Evolutionary conservation across 1,284 basidiomycete genomes (phyloP).

Genomic region (Boletellus dicymbophilus): DNA sequence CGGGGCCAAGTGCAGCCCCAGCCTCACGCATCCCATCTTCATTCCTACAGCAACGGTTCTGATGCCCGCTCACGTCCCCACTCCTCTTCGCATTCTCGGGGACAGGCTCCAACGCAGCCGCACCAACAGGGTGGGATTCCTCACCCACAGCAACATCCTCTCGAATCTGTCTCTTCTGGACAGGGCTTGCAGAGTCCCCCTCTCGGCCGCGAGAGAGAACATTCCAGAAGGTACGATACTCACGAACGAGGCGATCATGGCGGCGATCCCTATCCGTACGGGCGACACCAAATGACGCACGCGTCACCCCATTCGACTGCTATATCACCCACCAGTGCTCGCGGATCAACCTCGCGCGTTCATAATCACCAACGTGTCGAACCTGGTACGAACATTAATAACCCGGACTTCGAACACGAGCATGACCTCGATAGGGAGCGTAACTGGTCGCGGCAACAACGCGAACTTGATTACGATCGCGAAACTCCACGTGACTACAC

Average conservation of each 20-base stretch:
- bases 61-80: conserved; percentile 45
- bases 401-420: conserved; percentile 45
- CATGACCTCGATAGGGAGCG: conserved; percentile 43
- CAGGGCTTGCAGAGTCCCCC: conserved; percentile 52
- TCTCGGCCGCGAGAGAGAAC: conserved; percentile 45
- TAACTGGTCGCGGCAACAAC: conserved; percentile 48
- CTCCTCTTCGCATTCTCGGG: conserved; percentile 46
- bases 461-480: conserved; percentile 48
- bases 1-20: conserved; percentile 40
- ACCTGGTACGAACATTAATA: conserved; percentile 57
- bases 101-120: conserved; percentile 32
- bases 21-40: conserved; percentile 37
- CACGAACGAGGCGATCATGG: conserved; percentile 36
- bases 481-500: conserved; percentile 35
- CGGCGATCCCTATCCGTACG: conserved; percentile 31
- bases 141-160: conserved; percentile 42
- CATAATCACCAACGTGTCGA: conserved; percentile 71
- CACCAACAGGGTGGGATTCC: conserved; percentile 36
- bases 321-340: conserved; percentile 32
- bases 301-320: conserved; percentile 38
- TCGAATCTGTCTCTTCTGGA: conserved; percentile 44
- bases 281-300: conserved; percentile 38
- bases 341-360: conserved; percentile 39
- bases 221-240: conserved; percentile 42
- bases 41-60: conserved; percentile 34